These are phyloP conservation scores for Mycena vulgaris DNA, from an alignment of 768 basidiomycete species.

Conservation along the genomic window DNA sequence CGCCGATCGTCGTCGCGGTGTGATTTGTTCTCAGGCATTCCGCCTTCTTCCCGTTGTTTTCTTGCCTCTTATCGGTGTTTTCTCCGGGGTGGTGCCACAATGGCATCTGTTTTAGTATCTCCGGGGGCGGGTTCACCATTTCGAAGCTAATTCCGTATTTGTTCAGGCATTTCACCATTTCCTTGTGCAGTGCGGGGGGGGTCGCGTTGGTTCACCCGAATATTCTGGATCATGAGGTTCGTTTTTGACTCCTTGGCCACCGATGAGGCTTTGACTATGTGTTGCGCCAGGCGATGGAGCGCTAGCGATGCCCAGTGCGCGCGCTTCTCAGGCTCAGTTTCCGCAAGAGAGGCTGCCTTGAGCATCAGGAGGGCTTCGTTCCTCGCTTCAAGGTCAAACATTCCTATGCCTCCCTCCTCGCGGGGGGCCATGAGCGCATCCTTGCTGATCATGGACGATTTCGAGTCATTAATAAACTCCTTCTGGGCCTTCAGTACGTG, in stretches of 20 bases:
- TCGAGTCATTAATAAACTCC: slow-evolving; percentile 7
- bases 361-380: slow-evolving; percentile 40
- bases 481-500: background rate
- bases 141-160: slow-evolving; percentile 24
- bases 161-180: slow-evolving; percentile 1
- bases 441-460: slow-evolving; percentile 27
- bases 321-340: background rate
- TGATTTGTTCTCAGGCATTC: slow-evolving; percentile 19
- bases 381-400: slow-evolving; percentile 21
- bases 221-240: too few relatives aligned
- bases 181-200: background rate
- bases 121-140: background rate
- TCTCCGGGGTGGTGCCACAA: slow-evolving; percentile 33
- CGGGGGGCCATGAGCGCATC: slow-evolving; percentile 28
- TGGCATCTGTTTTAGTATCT: slow-evolving; percentile 17
- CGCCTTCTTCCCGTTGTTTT: slow-evolving; percentile 8
- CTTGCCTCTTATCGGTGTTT: background rate
- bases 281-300: too few relatives aligned
- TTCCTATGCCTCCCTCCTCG: background rate
- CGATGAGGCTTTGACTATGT: too few relatives aligned
- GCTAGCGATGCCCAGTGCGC: too few relatives aligned
- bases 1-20: slow-evolving; percentile 1
- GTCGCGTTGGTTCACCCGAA: background rate
- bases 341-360: background rate
- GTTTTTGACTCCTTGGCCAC: too few relatives aligned